Evolutionary conservation across 139 green algal genomes (phyloP).

Genomic region (Coccomyxa sp.): DNA sequence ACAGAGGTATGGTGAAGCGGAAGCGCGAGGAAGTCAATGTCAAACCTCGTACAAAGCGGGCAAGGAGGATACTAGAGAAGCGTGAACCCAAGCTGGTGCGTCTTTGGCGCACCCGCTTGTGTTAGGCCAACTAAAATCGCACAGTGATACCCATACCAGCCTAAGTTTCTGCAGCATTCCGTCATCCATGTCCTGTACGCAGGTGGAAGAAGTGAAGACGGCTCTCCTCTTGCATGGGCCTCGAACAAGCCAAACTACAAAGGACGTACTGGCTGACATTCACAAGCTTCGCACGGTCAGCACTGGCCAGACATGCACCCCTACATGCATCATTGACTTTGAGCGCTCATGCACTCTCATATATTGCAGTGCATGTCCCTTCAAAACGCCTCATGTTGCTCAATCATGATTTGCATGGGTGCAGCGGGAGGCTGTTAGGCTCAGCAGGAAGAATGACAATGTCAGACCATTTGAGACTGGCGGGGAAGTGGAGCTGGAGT

Average conservation of each 20-base stretch:
- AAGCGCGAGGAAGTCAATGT: slow-evolving; percentile 14
- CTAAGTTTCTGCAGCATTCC: too few relatives aligned
- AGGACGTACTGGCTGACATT: slow-evolving; percentile 60
- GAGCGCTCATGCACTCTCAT: background rate
- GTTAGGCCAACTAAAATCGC: too few relatives aligned
- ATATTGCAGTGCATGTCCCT: too few relatives aligned
- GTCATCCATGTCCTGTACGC: background rate
- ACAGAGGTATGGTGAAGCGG: too few relatives aligned
- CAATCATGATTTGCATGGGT: background rate
- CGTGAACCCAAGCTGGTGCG: slow-evolving; percentile 75
- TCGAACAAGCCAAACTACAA: slow-evolving; percentile 66
- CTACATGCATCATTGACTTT: background rate
- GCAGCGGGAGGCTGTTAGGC: slow-evolving; percentile 64
- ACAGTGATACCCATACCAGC: too few relatives aligned
- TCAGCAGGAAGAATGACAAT: slow-evolving; percentile 78
- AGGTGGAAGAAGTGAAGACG: slow-evolving; percentile 78
- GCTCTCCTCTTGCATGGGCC: slow-evolving; percentile 66
- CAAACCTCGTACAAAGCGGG: slow-evolving; percentile 65
- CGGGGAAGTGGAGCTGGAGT: slow-evolving; percentile 75
- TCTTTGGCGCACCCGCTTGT: too few relatives aligned
- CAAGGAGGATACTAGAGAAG: slow-evolving; percentile 58
- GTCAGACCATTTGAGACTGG: slow-evolving; percentile 83
- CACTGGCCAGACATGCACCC: background rate
- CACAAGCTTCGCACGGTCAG: slow-evolving; percentile 75
- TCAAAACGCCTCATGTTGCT: too few relatives aligned